Base-by-base conservation (phyloP, 768 basidiomycete species). In the Suillus cothurnatus region DNA sequence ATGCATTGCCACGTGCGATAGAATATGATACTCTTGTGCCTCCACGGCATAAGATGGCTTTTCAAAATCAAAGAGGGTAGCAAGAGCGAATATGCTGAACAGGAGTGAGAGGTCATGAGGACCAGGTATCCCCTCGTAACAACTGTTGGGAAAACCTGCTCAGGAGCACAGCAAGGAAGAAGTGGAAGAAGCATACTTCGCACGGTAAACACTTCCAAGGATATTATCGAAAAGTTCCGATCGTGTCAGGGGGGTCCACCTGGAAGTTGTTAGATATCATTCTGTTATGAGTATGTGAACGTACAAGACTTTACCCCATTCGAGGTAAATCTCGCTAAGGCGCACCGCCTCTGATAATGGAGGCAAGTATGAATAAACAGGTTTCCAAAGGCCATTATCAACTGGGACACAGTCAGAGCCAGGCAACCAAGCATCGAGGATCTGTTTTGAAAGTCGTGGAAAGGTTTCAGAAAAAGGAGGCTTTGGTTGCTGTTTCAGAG, bases 41-140 rank as follows among this genome's bases (percentile, higher is more conserved):
- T 87, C 83, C 17, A 82, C 71, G 7, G 83, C 79, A 68, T 83
- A 84, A 45, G 86, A 78, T 1, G 81, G 81, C 8, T 74, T 72
- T 57, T 77, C 71, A 6, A 81, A 79, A 70, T 90, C 88, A 67
- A 90, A 87, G n/a, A 91, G 78, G 0, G 82, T 76, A 0, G 84
- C 90, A 31, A 93, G 80, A 6, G 90, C 85, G 67, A 93, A 87
- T 15, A 92, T 73, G 50, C 84, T 82, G 71, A 88, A 90, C 23
- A 93, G 79, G 32, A 92, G 80, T 0, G 89, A 81, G 19, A 91
- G 77, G 1, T 82, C 75, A 64, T 91, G 87, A n/a, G 82, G 76
- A n/a, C 73, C 75, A 9, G 78, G 72, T 55, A 81, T 68, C 8
- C 68, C 69, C 53, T 81, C 80, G 15, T 79, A 80, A 5, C 78